Evolutionary conservation across 1,139 yeast genomes (phyloP), one percentile per base, ranked within the genome.

Genomic region (Taphrina deformans): DNA sequence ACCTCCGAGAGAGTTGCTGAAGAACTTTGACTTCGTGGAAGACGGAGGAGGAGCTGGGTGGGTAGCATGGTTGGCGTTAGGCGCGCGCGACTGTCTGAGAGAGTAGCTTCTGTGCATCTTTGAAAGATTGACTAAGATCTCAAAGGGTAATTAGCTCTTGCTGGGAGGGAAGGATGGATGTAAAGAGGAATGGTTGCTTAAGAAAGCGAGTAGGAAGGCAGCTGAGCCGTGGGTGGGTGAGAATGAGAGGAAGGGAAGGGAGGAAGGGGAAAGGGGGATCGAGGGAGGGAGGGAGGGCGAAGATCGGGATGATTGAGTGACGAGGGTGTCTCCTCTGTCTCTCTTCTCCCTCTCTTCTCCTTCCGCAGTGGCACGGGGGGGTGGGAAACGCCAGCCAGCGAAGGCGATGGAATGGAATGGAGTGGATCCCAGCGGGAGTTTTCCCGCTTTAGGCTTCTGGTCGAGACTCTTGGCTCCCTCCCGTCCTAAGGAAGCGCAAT

Each of bases 91-190:
- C 72, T 91, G 86, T 85, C 99, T 91, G 79, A 93, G 83, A 46
- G 98, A 93, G 79, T 93, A 93, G 62, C 99, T 92, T 87, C 98
- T 89, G 84, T 93, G 98, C 99, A 93, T 93, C 72, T 68, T 81
- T n/a, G 24, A 31, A 10, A n/a, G n/a, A 12, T 18, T 24, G 50
- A 12, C 21, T 12, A 38, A 14, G 16, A 16, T 21, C 27, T 33
- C 53, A 41, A 27, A 46, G 31, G n/a, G n/a, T n/a, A n/a, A n/a
- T n/a, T n/a, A n/a, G n/a, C n/a, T n/a, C n/a, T n/a, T n/a, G n/a
- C n/a, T n/a, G n/a, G n/a, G n/a, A n/a, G n/a, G n/a, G n/a, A n/a
- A 16, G 12, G 7, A 27, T 24, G 26, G 52, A 46, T 35, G 9
- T 7, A 10, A 16, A n/a, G 48, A 24, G 9, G 33, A 23, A 14